These are phyloP conservation scores for Gliomastix tumulicola DNA, from an alignment of 2,329 filamentous ascomycete species.

Conservation along the genomic window DNA sequence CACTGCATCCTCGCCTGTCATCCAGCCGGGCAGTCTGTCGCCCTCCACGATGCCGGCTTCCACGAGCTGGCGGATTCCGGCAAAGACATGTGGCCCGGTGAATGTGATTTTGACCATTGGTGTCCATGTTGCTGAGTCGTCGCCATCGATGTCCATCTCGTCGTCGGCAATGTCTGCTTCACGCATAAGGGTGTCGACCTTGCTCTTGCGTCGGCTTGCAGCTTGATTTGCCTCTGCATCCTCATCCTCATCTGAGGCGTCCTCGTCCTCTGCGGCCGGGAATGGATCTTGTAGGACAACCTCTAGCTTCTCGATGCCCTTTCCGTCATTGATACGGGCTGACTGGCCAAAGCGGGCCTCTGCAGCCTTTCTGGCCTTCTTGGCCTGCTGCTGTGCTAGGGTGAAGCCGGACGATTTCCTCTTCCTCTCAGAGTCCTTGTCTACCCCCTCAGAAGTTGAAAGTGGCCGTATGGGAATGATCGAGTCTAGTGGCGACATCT, in stretches of 20 bases:
- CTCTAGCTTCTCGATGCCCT: constrained; percentile 55
- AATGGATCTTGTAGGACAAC: constrained; percentile 54
- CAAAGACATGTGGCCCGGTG: constrained; percentile 72
- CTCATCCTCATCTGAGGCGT: constrained; percentile 5
- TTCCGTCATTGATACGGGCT: constrained; percentile 46
- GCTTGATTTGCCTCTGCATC: constrained; percentile 4
- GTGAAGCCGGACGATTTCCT: neutral
- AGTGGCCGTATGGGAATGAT: constrained; percentile 35
- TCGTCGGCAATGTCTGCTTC: constrained; percentile 12
- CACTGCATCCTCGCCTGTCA: constrained; percentile 81
- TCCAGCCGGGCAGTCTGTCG: constrained; percentile 77
- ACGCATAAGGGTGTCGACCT: constrained; percentile 24
- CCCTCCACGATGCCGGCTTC: constrained; percentile 72
- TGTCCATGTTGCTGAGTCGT: constrained; percentile 19
- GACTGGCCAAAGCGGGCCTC: constrained; percentile 64
- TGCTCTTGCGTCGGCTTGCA: constrained; percentile 18
- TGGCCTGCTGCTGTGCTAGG: constrained; percentile 28
- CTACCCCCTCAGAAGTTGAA: constrained; percentile 10
- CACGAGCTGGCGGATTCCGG: constrained; percentile 69
- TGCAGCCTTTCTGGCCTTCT: constrained; percentile 55
- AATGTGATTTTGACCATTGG: constrained; percentile 56
- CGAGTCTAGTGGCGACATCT: constrained; percentile 48
- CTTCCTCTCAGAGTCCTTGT: too few relatives aligned
- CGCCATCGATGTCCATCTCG: constrained; percentile 7
- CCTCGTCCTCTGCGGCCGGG: constrained; percentile 16